Evolutionary conservation across 495 filamentous ascomycete species (phyloP).

Genomic region (Neurospora discreta): DNA sequence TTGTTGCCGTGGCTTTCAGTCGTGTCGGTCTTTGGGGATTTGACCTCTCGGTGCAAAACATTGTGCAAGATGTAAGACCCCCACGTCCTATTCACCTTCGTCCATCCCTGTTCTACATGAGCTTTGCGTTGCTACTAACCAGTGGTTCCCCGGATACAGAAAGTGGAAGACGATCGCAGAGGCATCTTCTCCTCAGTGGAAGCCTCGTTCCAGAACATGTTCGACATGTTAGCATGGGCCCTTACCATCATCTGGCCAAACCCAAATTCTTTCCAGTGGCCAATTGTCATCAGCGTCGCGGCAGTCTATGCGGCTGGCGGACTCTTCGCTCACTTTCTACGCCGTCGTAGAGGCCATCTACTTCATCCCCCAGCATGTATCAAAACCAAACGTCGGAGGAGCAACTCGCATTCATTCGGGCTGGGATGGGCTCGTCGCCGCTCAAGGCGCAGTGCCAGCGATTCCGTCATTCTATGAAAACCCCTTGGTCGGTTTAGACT

Average conservation of each 20-base stretch:
- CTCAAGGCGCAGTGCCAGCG: neutral
- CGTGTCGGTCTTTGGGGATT: conserved; percentile 58
- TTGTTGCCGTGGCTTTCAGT: conserved; percentile 43
- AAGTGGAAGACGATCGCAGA: conserved; percentile 36
- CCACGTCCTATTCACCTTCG: neutral
- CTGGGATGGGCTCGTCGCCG: neutral
- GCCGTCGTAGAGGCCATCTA: conserved; percentile 50
- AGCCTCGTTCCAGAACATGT: conserved; percentile 49
- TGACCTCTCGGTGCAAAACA: conserved; percentile 52
- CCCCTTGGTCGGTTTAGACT: neutral
- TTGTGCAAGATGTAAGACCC: conserved; percentile 50
- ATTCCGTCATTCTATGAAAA: neutral
- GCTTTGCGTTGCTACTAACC: neutral
- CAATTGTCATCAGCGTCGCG: conserved; percentile 43
- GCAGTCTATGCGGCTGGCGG: conserved; percentile 38
- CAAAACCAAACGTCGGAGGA: neutral
- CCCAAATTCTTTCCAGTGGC: conserved; percentile 50
- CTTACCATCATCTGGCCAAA: conserved; percentile 47
- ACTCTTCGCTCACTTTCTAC: conserved; percentile 46
- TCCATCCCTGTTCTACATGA: neutral
- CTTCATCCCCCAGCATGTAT: conserved; percentile 29
- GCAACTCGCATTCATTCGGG: neutral
- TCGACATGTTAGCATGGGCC: conserved; percentile 52
- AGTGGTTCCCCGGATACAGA: conserved; percentile 15
- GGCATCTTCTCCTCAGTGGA: conserved; percentile 54